phyloP scores from a whole-genome alignment of 2,329 filamentous ascomycete genomes.

The Thelonectria olida region DNA sequence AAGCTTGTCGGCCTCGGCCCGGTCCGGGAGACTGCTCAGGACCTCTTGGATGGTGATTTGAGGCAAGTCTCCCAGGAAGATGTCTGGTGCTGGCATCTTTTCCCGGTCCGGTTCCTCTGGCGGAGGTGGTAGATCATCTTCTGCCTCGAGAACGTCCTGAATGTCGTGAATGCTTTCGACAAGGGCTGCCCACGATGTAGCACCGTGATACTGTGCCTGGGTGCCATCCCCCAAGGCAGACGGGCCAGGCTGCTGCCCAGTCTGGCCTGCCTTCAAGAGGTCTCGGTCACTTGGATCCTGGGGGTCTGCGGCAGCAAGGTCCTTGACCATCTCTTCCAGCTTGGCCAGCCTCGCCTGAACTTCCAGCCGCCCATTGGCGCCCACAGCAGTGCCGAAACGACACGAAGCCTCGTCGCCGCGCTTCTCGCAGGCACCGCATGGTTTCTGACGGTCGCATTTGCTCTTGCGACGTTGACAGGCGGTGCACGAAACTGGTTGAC shows the following conservation, averaged over 20 bases:
- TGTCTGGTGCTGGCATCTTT: constrained; percentile 39
- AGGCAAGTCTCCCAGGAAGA: constrained; percentile 43
- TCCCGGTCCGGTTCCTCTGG: constrained; percentile 24
- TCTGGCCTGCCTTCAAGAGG: constrained; percentile 36
- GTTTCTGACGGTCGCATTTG: constrained; percentile 52
- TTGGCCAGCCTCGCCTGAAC: constrained; percentile 51
- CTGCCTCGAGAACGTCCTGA: constrained; percentile 45
- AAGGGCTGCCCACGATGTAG: constrained; percentile 53
- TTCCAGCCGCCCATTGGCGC: constrained; percentile 40
- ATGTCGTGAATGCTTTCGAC: constrained; percentile 55
- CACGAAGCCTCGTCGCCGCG: constrained; percentile 48
- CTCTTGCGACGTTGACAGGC: constrained; percentile 54
- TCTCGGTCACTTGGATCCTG: neutral
- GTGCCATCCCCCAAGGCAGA: constrained; percentile 15
- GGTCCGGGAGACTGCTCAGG: constrained; percentile 46
- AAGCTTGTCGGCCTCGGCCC: constrained; percentile 48
- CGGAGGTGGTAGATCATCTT: constrained; percentile 22
- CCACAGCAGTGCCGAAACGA: constrained; percentile 40
- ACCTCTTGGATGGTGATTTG: constrained; percentile 45
- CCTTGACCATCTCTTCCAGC: constrained; percentile 53
- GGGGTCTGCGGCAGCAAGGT: constrained; percentile 40
- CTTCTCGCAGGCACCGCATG: constrained; percentile 52
- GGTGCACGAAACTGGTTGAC: constrained; percentile 53
- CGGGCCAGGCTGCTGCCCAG: neutral
- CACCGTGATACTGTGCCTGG: constrained; percentile 45